Conservation (phyloP, 768 basidiomycete species). For the Podaxis sp. region DNA sequence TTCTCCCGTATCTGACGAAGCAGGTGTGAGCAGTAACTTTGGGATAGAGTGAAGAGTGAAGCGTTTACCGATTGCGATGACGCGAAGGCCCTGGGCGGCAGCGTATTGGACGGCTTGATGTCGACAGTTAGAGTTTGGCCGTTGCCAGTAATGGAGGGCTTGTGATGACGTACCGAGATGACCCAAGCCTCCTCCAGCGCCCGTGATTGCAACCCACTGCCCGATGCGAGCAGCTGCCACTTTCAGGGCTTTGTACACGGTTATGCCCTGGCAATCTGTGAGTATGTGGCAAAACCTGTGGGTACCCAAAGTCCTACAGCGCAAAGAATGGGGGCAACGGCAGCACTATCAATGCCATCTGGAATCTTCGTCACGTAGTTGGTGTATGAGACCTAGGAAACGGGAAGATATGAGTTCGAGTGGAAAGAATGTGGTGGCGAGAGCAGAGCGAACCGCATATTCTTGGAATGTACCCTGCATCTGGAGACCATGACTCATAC, state of each 20-base stretch:
- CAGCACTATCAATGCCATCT: conserved; percentile 57
- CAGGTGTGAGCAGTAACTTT: neutral
- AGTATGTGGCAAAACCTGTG: neutral
- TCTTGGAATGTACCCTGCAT: conserved; percentile 77
- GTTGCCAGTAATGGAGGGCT: too few species aligned
- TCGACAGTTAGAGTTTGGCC: too few species aligned
- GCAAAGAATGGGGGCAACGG: conserved; percentile 75
- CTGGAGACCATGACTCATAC: conserved; percentile 65
- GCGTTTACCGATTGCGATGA: conserved; percentile 65
- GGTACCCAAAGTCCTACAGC: conserved; percentile 45
- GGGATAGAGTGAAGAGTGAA: neutral
- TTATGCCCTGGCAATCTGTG: conserved; percentile 55
- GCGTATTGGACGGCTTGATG: conserved; percentile 75
- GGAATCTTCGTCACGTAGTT: conserved; percentile 81
- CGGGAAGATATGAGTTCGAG: neutral
- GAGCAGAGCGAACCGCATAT: conserved; percentile 49
- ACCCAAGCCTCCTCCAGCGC: conserved; percentile 81
- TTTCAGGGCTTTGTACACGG: conserved; percentile 85
- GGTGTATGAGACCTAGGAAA: conserved; percentile 58
- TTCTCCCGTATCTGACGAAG: conserved; percentile 59
- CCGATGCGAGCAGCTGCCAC: conserved; percentile 60
- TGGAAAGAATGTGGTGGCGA: neutral
- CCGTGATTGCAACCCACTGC: conserved; percentile 75
- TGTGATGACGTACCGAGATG: conserved; percentile 55
- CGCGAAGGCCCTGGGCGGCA: conserved; percentile 71